These are phyloP conservation scores for Lentithecium fluviatile DNA, from an alignment of 495 filamentous ascomycete species.

Conservation along the genomic window DNA sequence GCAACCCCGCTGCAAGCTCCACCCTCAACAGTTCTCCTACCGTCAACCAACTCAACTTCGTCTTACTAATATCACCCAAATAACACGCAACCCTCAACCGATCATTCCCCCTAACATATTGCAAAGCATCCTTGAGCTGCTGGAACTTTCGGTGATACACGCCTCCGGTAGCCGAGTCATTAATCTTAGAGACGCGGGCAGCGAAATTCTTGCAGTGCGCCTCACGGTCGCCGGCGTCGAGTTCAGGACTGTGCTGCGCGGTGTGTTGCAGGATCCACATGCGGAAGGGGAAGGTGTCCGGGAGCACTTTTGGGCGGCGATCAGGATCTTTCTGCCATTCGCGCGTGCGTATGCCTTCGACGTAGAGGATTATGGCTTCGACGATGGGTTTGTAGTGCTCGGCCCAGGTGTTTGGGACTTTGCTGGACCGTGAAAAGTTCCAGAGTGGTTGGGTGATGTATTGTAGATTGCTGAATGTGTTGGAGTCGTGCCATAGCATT, in stretches of 20 bases:
- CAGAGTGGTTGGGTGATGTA: background rate
- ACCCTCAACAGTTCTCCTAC: constrained; percentile 18
- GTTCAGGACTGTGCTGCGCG: background rate
- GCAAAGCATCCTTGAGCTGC: constrained; percentile 1
- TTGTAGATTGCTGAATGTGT: background rate
- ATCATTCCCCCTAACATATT: background rate
- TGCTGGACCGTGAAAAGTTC: background rate
- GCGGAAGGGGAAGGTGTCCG: constrained; percentile 33
- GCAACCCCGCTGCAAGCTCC: constrained; percentile 14
- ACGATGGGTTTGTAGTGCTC: constrained; percentile 14
- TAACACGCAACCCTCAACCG: constrained; percentile 2
- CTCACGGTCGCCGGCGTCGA: background rate
- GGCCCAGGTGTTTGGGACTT: background rate
- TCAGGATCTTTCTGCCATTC: constrained; percentile 25
- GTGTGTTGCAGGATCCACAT: constrained; percentile 41
- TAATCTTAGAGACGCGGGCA: constrained; percentile 3
- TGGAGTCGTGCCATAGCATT: background rate
- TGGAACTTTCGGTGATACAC: constrained; percentile 18
- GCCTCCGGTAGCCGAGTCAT: constrained; percentile 3
- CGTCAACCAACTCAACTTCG: constrained; percentile 21
- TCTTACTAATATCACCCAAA: constrained; percentile 25
- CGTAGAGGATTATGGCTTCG: constrained; percentile 28
- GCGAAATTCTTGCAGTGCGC: constrained; percentile 20
- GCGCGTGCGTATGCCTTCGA: constrained; percentile 19
- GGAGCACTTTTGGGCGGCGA: constrained; percentile 26